Conservation (phyloP, 2,329 filamentous ascomycete species). For the Cucurbitaria berberidis region DNA sequence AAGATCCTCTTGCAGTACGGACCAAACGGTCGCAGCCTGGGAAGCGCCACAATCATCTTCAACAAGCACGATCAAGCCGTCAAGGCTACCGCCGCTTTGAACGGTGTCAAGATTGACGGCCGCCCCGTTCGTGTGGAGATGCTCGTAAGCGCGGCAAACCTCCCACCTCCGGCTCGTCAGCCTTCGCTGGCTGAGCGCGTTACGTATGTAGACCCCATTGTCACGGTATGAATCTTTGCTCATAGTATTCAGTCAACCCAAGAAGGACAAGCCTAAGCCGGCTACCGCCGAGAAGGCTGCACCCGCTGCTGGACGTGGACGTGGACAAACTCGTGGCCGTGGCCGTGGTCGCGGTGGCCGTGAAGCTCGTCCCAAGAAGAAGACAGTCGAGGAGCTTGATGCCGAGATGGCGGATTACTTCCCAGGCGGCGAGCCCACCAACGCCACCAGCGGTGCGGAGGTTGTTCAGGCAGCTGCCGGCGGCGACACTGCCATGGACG, state of each 20-base stretch:
- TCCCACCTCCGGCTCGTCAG: slow-evolving; percentile 72
- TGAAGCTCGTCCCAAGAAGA: slow-evolving; percentile 74
- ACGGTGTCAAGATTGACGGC: slow-evolving; percentile 88
- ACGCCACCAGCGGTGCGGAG: slow-evolving; percentile 52
- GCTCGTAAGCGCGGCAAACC: slow-evolving; percentile 77
- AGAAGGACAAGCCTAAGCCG: slow-evolving; percentile 69
- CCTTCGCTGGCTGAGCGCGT: slow-evolving; percentile 80
- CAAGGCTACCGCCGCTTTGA: slow-evolving; percentile 82
- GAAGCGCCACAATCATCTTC: slow-evolving; percentile 90
- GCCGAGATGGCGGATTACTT: slow-evolving; percentile 99
- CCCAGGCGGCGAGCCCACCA: slow-evolving; percentile 55
- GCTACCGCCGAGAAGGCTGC: slow-evolving; percentile 76
- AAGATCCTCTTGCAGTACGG: slow-evolving; percentile 91
- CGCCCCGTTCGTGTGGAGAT: slow-evolving; percentile 96
- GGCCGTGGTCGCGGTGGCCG: slow-evolving; percentile 55
- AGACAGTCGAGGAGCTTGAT: slow-evolving; percentile 94
- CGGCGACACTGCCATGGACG: slow-evolving; percentile 49
- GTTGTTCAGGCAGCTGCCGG: slow-evolving; percentile 53
- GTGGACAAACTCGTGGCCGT: slow-evolving; percentile 51
- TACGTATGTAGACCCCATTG: slow-evolving; percentile 60
- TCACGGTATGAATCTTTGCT: not conserved
- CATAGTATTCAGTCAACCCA: slow-evolving; percentile 62
- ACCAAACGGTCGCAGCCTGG: slow-evolving; percentile 87
- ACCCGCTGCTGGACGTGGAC: slow-evolving; percentile 51
- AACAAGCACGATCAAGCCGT: slow-evolving; percentile 78